A percentile compares a stretch with the other conserved stretches of the same genome.
Conservation (phyloP, 495 filamentous ascomycete species). For the Collariella sp. region DNA sequence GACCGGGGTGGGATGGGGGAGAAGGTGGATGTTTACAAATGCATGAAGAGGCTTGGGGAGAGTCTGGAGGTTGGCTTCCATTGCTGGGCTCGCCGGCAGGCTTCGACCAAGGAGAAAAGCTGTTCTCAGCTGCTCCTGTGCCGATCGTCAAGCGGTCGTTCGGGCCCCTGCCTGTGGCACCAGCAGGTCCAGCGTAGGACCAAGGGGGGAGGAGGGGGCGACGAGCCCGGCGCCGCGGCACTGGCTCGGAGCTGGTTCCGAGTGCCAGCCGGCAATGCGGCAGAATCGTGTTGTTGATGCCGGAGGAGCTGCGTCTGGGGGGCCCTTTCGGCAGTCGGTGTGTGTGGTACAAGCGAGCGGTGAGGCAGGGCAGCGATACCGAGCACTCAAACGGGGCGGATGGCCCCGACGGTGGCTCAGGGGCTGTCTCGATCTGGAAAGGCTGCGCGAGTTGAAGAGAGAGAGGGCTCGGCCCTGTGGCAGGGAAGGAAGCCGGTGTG, state of each 20-base stretch:
- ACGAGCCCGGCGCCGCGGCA: neutral
- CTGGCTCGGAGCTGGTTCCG: neutral
- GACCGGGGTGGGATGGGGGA: neutral
- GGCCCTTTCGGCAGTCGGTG: slow-evolving; percentile 1
- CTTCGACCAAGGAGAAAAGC: neutral
- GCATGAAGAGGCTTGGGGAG: neutral
- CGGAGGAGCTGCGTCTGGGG: neutral
- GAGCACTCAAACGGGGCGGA: neutral
- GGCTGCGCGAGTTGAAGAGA: neutral
- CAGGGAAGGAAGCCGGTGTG: neutral
- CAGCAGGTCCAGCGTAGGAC: neutral
- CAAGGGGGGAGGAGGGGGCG: neutral
- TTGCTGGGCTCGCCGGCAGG: neutral
- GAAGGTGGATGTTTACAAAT: neutral
- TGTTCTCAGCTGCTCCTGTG: neutral
- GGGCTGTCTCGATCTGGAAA: neutral
- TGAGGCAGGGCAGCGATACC: neutral
- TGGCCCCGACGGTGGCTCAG: neutral
- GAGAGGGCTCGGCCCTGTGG: neutral
- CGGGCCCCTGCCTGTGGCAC: neutral
- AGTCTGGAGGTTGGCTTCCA: neutral
- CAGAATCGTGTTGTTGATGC: neutral
- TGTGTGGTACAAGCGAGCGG: slow-evolving; percentile 2
- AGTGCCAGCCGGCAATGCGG: neutral
- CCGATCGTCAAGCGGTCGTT: neutral